Percentiles rank a stretch among this genome's conserved stretches.
phyloP scores from a whole-genome alignment of 139 green algal genomes.

The Yamagishiella unicocca region DNA sequence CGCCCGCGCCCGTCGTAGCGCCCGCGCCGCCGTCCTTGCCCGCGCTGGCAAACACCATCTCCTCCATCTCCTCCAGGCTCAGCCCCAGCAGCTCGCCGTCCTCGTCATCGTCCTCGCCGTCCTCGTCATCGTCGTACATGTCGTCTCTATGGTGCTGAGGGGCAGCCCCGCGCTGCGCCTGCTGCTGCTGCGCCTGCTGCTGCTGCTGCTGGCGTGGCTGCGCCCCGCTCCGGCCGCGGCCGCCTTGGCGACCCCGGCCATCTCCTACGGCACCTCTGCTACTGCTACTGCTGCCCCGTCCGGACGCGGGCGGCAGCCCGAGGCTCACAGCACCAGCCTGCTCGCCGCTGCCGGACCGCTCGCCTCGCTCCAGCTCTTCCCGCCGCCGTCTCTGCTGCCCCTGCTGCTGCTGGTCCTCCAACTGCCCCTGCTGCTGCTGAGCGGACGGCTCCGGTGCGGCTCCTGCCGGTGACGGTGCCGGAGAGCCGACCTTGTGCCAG shows the following conservation, averaged over 20 bases:
- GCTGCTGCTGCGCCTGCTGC: background rate
- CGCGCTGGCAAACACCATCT: slow-evolving; percentile 30
- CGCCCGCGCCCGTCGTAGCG: no score
- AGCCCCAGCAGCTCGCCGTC: slow-evolving; percentile 22
- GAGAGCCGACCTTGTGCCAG: slow-evolving; percentile 7
- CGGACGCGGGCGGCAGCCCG: no score
- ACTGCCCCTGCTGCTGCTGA: background rate
- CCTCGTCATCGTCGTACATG: background rate
- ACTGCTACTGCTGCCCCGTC: background rate
- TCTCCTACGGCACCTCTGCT: background rate
- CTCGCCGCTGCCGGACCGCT: no score
- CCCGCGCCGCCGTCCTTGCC: background rate
- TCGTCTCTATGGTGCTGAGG: no score
- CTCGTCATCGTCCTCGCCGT: slow-evolving; percentile 6
- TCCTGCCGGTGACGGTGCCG: no score
- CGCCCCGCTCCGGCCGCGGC: background rate
- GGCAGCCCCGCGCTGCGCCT: no score
- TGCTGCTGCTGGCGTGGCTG: background rate
- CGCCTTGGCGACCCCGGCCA: background rate
- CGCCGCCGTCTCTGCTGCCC: background rate
- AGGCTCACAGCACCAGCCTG: no score
- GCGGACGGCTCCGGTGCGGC: no score
- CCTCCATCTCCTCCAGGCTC: slow-evolving; percentile 40
- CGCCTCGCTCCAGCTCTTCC: no score
- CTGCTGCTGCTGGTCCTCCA: background rate